These are phyloP conservation scores for Dimargaris xerosporica DNA, from an alignment of 192 early-diverging fungal species.

Conservation along the genomic window DNA sequence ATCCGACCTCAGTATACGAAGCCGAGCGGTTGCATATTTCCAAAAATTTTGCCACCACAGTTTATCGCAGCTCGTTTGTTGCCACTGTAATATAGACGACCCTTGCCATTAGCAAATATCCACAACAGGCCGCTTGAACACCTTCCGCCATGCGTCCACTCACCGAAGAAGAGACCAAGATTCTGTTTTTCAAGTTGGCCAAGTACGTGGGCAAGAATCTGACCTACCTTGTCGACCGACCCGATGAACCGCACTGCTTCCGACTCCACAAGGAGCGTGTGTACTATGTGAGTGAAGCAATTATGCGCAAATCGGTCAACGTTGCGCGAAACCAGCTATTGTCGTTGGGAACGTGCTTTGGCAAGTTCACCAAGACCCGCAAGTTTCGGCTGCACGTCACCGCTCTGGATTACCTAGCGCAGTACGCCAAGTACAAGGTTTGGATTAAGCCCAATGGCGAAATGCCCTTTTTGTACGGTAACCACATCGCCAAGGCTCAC, in stretches of 20 bases:
- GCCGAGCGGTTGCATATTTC: too few species aligned
- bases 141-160: constrained; percentile 69
- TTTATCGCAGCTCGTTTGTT: too few species aligned
- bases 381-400: constrained; percentile 96
- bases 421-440: constrained; percentile 95
- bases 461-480: constrained; percentile 97
- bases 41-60: too few species aligned
- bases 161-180: constrained; percentile 94
- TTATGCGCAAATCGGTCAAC: constrained; percentile 76
- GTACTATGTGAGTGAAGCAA: constrained; percentile 92
- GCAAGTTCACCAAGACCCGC: constrained; percentile 95
- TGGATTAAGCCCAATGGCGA: constrained; percentile 99
- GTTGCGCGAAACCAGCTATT: constrained; percentile 76
- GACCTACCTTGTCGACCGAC: constrained; percentile 81
- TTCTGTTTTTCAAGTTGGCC: constrained; percentile 92
- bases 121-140: background rate
- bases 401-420: constrained; percentile 76
- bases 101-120: too few species aligned
- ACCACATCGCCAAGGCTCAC: constrained; percentile 95
- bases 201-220: constrained; percentile 98
- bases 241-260: constrained; percentile 95
- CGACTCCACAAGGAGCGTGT: constrained; percentile 85
- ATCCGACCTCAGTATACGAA: too few species aligned
- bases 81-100: too few species aligned
- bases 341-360: constrained; percentile 93